These are phyloP conservation scores for Cavenderia fasciculata DNA, from an alignment of 78 protist genomes.

Conservation along the genomic window DNA sequence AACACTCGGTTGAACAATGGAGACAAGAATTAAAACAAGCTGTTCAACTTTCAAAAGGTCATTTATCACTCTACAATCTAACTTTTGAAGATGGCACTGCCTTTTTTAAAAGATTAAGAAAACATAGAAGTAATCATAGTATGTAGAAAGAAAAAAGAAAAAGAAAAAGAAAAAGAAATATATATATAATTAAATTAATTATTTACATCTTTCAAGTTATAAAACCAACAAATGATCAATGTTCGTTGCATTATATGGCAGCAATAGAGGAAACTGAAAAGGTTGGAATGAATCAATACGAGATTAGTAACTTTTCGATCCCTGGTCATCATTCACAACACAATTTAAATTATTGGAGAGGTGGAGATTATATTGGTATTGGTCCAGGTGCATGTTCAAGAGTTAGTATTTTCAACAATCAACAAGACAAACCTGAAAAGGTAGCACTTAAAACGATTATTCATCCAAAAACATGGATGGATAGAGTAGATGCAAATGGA, in stretches of 20 bases:
- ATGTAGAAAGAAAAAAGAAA: too few species aligned
- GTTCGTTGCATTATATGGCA: too few species aligned
- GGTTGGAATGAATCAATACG: conserved; percentile 48
- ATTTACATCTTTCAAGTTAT: too few species aligned
- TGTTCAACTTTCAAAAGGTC: conserved; percentile 14
- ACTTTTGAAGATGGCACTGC: conserved; percentile 76
- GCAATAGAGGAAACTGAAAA: background rate
- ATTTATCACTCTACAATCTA: conserved; percentile 38
- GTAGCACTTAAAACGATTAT: background rate
- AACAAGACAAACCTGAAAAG: too few species aligned
- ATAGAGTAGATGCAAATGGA: background rate
- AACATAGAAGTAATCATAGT: too few species aligned
- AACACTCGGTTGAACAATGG: conserved; percentile 47
- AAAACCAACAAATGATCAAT: too few species aligned
- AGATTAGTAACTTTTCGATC: conserved; percentile 27
- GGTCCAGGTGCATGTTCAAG: conserved; percentile 83
- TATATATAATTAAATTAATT: too few species aligned
- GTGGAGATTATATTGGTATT: conserved; percentile 79
- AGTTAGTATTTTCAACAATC: background rate
- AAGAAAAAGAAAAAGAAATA: too few species aligned
- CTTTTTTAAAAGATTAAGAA: conserved; percentile 26
- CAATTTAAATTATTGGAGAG: conserved; percentile 79
- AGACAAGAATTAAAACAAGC: conserved; percentile 39
- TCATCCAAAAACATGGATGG: conserved; percentile 63
- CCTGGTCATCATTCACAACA: conserved; percentile 5